phyloP scores from a whole-genome alignment of 345 rosid species.

The sweet orange (Citrus sinensis) region DNA sequence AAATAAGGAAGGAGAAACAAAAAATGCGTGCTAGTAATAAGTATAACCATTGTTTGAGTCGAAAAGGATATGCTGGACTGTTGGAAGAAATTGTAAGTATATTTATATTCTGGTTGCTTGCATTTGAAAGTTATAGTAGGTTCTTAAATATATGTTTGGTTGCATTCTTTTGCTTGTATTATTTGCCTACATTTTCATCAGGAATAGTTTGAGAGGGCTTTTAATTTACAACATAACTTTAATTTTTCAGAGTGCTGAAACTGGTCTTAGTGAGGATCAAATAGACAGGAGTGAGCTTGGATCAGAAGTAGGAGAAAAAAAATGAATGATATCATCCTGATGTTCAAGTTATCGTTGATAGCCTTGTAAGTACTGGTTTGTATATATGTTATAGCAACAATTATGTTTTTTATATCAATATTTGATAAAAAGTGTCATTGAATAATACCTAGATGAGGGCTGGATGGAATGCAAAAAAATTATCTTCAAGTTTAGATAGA shows the following conservation, averaged over 20 bases:
- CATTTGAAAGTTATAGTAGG: too few species aligned
- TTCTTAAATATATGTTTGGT: too few species aligned
- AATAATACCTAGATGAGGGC: background rate
- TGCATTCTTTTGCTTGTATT: too few species aligned
- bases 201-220: too few species aligned
- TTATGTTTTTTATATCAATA: too few species aligned
- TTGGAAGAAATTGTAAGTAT: background rate
- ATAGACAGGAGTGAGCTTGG: background rate
- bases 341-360: background rate
- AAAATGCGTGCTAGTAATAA: background rate
- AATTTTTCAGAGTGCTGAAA: background rate
- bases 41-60: background rate
- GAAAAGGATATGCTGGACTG: background rate
- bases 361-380: background rate
- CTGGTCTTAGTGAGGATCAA: too few species aligned
- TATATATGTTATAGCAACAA: too few species aligned
- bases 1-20: background rate
- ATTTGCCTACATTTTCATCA: too few species aligned
- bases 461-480: background rate
- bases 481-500: background rate
- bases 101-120: too few species aligned
- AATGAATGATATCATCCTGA: background rate
- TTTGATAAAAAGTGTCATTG: too few species aligned
- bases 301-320: background rate
- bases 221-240: too few species aligned